phyloP scores from a whole-genome alignment of 75 land plant genomes.

The Azolla pinnata region DNA sequence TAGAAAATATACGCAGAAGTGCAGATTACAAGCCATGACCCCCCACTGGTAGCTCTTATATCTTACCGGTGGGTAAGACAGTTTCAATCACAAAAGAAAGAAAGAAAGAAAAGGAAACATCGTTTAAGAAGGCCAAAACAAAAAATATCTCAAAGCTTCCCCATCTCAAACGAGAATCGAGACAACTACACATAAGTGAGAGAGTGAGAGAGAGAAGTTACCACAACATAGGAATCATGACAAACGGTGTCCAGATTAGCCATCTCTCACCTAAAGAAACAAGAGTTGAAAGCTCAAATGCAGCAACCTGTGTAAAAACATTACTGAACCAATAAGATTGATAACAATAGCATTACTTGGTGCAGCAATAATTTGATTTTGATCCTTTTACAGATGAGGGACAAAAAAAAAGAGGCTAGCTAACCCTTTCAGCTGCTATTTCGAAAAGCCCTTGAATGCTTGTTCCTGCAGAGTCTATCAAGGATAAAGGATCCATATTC shows the following conservation, averaged over 20 bases:
- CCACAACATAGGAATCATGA: slow-evolving; percentile 33
- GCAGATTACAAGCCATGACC: too few species aligned
- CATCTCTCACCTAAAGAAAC: slow-evolving; percentile 29
- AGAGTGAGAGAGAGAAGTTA: too few species aligned
- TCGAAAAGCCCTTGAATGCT: slow-evolving; percentile 16
- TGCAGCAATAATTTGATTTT: neutral
- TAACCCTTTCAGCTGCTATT: slow-evolving; percentile 24
- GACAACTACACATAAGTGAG: too few species aligned
- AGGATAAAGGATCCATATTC: slow-evolving; percentile 13
- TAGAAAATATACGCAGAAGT: too few species aligned
- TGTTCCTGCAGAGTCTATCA: slow-evolving; percentile 8
- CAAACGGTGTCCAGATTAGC: slow-evolving; percentile 27
- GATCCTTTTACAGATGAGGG: neutral
- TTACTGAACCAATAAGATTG: neutral
- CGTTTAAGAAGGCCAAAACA: too few species aligned
- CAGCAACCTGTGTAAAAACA: slow-evolving; percentile 22
- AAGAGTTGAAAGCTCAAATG: slow-evolving; percentile 26
- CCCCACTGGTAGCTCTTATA: too few species aligned
- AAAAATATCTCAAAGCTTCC: too few species aligned
- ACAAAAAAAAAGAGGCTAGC: neutral
- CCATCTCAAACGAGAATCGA: too few species aligned
- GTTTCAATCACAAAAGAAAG: too few species aligned
- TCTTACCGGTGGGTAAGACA: too few species aligned
- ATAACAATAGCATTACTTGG: neutral
- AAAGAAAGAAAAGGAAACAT: too few species aligned